Percentiles rank a stretch among this genome's conserved stretches.
Evolutionary conservation across 2,329 filamentous ascomycete species (phyloP).

Genomic region (Phialophora expanda): DNA sequence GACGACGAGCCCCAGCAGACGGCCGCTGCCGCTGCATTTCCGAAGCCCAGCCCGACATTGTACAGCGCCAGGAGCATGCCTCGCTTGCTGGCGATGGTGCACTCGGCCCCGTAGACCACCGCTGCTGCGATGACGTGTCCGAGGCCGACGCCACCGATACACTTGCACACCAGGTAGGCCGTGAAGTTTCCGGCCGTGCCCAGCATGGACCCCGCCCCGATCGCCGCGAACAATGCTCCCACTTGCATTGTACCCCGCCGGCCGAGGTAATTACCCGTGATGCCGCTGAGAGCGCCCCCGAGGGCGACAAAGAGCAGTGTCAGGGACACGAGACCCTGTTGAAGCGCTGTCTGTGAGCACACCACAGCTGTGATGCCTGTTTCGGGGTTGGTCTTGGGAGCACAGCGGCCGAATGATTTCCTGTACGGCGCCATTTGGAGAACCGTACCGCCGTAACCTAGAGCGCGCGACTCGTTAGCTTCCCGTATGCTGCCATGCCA

Average conservation of each 20-base stretch:
- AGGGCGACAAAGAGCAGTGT: constrained; percentile 42
- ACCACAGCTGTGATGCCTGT: constrained; percentile 7
- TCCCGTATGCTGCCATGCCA: neutral
- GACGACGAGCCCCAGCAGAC: constrained; percentile 41
- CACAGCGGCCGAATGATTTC: constrained; percentile 21
- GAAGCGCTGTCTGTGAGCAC: constrained; percentile 34
- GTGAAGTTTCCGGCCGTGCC: constrained; percentile 28
- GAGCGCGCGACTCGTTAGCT: neutral
- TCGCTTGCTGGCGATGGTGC: constrained; percentile 56
- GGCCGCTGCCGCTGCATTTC: constrained; percentile 41
- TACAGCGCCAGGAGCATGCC: constrained; percentile 52
- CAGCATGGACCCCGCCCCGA: constrained; percentile 64
- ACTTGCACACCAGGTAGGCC: constrained; percentile 55
- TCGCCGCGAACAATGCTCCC: constrained; percentile 66
- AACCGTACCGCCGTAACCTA: constrained; percentile 18
- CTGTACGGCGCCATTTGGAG: constrained; percentile 20
- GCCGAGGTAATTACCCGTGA: constrained; percentile 62
- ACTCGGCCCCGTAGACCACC: constrained; percentile 60
- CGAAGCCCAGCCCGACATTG: constrained; percentile 38
- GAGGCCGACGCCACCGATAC: constrained; percentile 51
- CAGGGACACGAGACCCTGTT: constrained; percentile 42
- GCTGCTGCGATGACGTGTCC: constrained; percentile 50
- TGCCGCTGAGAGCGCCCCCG: constrained; percentile 60
- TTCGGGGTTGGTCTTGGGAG: neutral
- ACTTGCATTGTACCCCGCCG: constrained; percentile 69